Evolutionary conservation across 768 basidiomycete genomes (phyloP).

Genomic region (Naganishia vaughanmartiniae): DNA sequence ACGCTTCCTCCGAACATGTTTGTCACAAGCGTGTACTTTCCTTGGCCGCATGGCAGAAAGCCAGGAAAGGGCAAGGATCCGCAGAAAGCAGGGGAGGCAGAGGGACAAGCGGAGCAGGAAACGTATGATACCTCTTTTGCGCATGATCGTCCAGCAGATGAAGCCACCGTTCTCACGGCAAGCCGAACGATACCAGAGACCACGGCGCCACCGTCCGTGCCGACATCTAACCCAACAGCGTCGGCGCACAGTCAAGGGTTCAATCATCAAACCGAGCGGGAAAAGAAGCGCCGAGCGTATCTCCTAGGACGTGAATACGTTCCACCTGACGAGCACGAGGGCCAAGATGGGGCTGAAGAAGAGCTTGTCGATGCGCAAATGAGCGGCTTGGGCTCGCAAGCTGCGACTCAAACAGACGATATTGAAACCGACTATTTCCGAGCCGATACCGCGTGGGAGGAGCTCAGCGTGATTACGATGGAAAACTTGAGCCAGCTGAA

Average conservation of each 20-base stretch:
- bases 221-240: not conserved
- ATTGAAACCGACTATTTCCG: not conserved
- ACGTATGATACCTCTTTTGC: not conserved
- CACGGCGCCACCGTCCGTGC: not conserved
- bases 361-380: constrained; percentile 5
- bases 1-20: constrained; percentile 16
- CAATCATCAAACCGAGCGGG: constrained; percentile 18
- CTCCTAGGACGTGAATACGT: constrained; percentile 10
- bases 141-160: not conserved
- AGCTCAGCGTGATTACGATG: not conserved
- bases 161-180: not conserved
- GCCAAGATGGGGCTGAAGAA: constrained; percentile 4
- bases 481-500: not conserved
- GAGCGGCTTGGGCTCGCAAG: not conserved
- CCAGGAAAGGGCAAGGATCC: constrained; percentile 9
- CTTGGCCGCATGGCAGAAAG: constrained; percentile 23
- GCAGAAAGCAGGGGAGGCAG: not conserved
- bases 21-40: constrained; percentile 26
- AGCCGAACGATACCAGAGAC: not conserved
- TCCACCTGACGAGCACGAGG: not conserved
- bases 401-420: not conserved
- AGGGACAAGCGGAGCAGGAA: constrained; percentile 4
- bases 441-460: constrained; percentile 8
- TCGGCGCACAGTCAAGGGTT: not conserved
- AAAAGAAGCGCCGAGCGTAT: constrained; percentile 13